phyloP scores from a whole-genome alignment of 2,329 filamentous ascomycete species.

The Beauveria rudraprayagi region DNA sequence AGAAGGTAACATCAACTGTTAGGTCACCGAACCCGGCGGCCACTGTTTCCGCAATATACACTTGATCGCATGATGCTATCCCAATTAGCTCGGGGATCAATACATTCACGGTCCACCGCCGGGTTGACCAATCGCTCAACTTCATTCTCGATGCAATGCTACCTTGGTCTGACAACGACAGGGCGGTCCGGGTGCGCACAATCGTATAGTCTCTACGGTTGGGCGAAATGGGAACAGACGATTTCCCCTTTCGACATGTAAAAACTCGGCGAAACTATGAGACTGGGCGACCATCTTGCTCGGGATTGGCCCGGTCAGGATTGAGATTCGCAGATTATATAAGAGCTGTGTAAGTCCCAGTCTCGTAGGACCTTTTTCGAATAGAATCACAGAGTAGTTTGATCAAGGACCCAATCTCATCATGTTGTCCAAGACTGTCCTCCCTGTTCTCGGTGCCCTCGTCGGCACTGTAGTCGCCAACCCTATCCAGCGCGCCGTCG shows the following conservation, averaged over 20 bases:
- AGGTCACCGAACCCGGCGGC: background rate
- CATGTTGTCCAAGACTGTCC: conserved; percentile 8
- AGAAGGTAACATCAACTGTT: background rate
- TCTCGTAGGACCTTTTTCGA: background rate
- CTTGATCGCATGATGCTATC: background rate
- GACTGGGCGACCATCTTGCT: background rate
- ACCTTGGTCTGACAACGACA: conserved; percentile 5
- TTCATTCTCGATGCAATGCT: conserved; percentile 6
- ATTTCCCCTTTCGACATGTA: background rate
- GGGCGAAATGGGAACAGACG: background rate
- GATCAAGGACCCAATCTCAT: background rate
- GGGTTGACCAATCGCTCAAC: conserved; percentile 3
- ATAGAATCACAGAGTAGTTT: background rate
- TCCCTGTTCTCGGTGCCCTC: conserved; percentile 8
- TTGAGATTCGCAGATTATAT: background rate
- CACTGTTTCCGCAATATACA: background rate
- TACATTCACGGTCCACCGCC: background rate
- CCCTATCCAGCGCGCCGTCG: conserved; percentile 9
- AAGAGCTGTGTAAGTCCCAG: background rate
- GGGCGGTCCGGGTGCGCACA: background rate
- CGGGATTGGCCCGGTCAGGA: background rate
- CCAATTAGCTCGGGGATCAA: background rate
- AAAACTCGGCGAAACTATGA: background rate
- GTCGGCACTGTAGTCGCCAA: conserved; percentile 1
- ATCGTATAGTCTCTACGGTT: background rate